A percentile compares a stretch with the other conserved stretches of the same genome.
phyloP scores from a whole-genome alignment of 2,329 filamentous ascomycete genomes.

The Davidsoniella australis region DNA sequence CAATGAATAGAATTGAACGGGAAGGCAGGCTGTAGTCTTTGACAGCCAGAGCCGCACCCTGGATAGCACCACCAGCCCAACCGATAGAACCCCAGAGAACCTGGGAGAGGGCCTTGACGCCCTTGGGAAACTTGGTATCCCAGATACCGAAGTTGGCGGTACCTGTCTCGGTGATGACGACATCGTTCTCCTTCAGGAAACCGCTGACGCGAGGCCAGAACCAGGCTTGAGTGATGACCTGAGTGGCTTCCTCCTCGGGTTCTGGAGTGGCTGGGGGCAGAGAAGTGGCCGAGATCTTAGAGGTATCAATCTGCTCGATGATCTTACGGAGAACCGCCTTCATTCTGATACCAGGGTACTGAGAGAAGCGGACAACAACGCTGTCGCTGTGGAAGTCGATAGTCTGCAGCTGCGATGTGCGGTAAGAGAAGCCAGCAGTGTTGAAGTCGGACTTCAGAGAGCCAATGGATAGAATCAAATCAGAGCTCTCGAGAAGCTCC shows the following conservation, averaged over 20 bases:
- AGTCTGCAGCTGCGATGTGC: conserved; percentile 56
- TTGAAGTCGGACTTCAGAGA: conserved; percentile 56
- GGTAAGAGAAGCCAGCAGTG: conserved; percentile 67
- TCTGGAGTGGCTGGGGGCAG: conserved; percentile 4
- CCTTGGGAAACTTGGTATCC: conserved; percentile 61
- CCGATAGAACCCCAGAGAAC: conserved; percentile 55
- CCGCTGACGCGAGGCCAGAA: conserved; percentile 63
- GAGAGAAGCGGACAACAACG: conserved; percentile 58
- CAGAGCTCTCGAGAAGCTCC: conserved; percentile 47
- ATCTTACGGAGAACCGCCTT: conserved; percentile 60
- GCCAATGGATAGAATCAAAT: conserved; percentile 55
- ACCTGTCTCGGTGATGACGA: conserved; percentile 74
- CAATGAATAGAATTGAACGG: conserved; percentile 71
- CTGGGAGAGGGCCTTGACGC: conserved; percentile 68
- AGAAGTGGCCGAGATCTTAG: conserved; percentile 37
- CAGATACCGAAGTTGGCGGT: conserved; percentile 80
- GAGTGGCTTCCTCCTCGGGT: conserved; percentile 23
- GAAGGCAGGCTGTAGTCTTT: conserved; percentile 42
- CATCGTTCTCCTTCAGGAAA: conserved; percentile 55
- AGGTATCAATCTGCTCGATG: conserved; percentile 38
- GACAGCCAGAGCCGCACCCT: conserved; percentile 55
- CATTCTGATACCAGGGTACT: conserved; percentile 65
- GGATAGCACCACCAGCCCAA: conserved; percentile 40
- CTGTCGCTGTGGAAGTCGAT: conserved; percentile 68
- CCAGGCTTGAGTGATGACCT: conserved; percentile 49